These are phyloP conservation scores for Canariomyces notabilis DNA, from an alignment of 2,329 filamentous ascomycete species.

Conservation along the genomic window DNA sequence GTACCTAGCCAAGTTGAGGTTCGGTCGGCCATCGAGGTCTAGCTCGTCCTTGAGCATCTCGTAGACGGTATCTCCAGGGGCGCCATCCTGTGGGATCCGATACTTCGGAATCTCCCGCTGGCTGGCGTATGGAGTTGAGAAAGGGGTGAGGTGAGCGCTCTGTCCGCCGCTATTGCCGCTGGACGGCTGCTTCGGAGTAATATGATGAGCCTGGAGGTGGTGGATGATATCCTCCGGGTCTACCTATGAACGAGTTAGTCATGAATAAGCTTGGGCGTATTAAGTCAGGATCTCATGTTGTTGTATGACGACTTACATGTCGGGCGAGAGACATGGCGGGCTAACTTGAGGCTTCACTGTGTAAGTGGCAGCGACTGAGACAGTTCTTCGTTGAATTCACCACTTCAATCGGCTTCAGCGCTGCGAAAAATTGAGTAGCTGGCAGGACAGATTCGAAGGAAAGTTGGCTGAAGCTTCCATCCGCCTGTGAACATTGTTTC, in stretches of 20 bases:
- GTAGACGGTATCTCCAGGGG: conserved; percentile 58
- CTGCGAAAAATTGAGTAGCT: no score
- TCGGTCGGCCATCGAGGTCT: conserved; percentile 61
- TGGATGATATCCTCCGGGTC: conserved; percentile 53
- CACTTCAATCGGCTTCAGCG: no score
- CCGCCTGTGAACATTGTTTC: background rate
- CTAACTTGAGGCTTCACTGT: background rate
- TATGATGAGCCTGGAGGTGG: conserved; percentile 43
- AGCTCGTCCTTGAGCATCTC: conserved; percentile 60
- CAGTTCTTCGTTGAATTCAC: background rate
- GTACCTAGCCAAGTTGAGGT: conserved; percentile 55
- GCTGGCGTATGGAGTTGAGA: conserved; percentile 52
- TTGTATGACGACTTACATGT: conserved; percentile 35
- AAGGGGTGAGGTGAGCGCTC: conserved; percentile 51
- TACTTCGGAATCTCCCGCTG: conserved; percentile 55
- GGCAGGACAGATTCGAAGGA: no score
- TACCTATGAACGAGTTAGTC: conserved; percentile 33
- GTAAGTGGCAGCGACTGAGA: background rate
- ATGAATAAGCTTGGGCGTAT: no score
- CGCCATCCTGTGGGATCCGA: conserved; percentile 51
- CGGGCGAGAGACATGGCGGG: conserved; percentile 44
- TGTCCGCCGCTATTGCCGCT: conserved; percentile 36
- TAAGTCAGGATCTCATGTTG: background rate
- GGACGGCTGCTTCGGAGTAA: conserved; percentile 29
- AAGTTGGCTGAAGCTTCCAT: background rate